Conservation (phyloP, 2,329 filamentous ascomycete genomes). For the Phialophora verrucosa region DNA sequence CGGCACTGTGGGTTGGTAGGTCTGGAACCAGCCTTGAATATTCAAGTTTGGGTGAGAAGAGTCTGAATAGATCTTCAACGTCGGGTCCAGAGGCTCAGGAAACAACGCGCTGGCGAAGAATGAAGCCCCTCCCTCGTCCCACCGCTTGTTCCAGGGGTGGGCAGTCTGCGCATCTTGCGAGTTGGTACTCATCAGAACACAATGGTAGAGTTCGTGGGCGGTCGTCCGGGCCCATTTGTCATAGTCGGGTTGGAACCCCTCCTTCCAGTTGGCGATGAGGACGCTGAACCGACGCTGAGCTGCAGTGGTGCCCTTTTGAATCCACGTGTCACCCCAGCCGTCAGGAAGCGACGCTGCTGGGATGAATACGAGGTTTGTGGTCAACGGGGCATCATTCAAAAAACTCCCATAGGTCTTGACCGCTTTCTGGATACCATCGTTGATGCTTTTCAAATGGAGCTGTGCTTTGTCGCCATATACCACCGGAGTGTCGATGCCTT, state of each 20-base stretch:
- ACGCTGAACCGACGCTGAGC: not conserved
- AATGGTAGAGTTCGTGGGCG: slow-evolving; percentile 8
- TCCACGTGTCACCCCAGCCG: not conserved
- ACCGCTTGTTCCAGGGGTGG: slow-evolving; percentile 1
- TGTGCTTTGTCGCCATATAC: not conserved
- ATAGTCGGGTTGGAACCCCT: slow-evolving; percentile 1
- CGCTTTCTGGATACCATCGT: slow-evolving; percentile 6
- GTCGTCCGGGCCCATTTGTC: slow-evolving; percentile 4
- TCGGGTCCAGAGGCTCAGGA: slow-evolving; percentile 2
- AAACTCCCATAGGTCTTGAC: not conserved
- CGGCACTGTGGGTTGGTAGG: not conserved
- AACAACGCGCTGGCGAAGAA: not conserved
- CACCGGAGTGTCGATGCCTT: not conserved
- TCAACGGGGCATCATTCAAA: not conserved
- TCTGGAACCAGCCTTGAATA: slow-evolving; percentile 4
- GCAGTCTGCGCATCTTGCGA: not conserved
- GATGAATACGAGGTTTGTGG: not conserved
- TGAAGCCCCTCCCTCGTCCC: not conserved
- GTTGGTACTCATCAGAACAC: slow-evolving; percentile 5
- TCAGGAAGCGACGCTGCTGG: not conserved
- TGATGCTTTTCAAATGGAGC: not conserved
- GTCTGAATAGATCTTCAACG: not conserved
- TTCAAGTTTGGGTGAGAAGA: not conserved
- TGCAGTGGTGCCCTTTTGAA: not conserved
- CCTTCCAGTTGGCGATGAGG: not conserved